Evolutionary conservation across 1,284 basidiomycete genomes (phyloP).

Genomic region (Austropuccinia psidii): DNA sequence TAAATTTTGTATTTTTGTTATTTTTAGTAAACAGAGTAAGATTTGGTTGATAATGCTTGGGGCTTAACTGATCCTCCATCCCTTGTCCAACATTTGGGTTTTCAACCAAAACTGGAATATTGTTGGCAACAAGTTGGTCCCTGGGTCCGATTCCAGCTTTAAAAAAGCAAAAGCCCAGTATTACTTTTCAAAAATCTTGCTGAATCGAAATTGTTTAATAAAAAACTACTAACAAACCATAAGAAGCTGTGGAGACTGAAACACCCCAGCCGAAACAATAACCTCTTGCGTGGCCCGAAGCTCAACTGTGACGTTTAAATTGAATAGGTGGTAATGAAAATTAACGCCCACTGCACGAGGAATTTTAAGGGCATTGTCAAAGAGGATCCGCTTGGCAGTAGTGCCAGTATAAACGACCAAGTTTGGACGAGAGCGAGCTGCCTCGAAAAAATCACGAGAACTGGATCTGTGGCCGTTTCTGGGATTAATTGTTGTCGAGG

Average conservation of each 20-base stretch:
- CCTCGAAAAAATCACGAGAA: neutral
- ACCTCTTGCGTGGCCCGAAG: slow-evolving; percentile 40
- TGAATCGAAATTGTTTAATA: neutral
- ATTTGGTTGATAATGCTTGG: neutral
- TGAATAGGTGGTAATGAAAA: neutral
- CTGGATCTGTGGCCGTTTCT: neutral
- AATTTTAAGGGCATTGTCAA: slow-evolving; percentile 4
- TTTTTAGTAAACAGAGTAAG: no score
- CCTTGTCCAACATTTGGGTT: slow-evolving; percentile 20
- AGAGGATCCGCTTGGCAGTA: slow-evolving; percentile 8
- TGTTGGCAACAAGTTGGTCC: slow-evolving; percentile 17
- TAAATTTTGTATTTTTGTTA: neutral
- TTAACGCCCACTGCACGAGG: slow-evolving; percentile 19
- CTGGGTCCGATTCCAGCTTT: slow-evolving; percentile 20
- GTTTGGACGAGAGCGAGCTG: neutral
- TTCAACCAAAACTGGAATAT: slow-evolving; percentile 15
- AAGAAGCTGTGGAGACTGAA: slow-evolving; percentile 45
- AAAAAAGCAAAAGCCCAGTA: neutral
- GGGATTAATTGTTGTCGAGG: slow-evolving; percentile 20
- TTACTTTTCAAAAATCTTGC: no score
- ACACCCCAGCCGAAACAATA: slow-evolving; percentile 44
- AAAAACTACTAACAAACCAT: slow-evolving; percentile 19
- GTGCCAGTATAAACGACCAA: slow-evolving; percentile 10
- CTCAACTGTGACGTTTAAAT: no score
- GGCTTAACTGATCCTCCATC: slow-evolving; percentile 24